Evolutionary conservation across 2,329 filamentous ascomycete species (phyloP).

Genomic region (Rutstroemia sp.): DNA sequence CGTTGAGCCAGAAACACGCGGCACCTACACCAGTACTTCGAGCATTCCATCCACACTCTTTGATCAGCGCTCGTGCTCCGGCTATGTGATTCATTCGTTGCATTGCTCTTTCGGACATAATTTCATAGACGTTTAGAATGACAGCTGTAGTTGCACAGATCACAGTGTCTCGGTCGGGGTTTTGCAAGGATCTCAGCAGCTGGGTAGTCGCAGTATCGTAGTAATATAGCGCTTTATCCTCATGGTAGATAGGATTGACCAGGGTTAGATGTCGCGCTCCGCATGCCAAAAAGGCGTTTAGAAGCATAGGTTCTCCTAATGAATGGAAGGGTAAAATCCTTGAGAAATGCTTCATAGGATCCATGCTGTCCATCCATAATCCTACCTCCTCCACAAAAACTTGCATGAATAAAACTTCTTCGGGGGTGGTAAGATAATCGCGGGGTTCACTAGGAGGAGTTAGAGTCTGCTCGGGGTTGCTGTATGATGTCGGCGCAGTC

Average conservation of each 20-base stretch:
- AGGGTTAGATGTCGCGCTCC: conserved; percentile 75
- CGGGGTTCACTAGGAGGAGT: conserved; percentile 39
- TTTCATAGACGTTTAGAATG: conserved; percentile 85
- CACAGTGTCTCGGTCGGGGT: conserved; percentile 74
- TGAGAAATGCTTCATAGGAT: conserved; percentile 79
- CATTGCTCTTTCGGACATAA: conserved; percentile 75
- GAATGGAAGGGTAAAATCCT: conserved; percentile 77
- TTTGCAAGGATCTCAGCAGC: conserved; percentile 68
- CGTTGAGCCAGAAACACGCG: conserved; percentile 92
- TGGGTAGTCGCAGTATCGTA: conserved; percentile 80
- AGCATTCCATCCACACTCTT: conserved; percentile 85
- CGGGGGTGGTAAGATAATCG: conserved; percentile 62
- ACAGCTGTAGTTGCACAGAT: conserved; percentile 84
- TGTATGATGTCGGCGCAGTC: conserved; percentile 33
- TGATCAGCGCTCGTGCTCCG: conserved; percentile 76
- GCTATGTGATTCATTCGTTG: conserved; percentile 87
- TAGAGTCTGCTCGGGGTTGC: conserved; percentile 24
- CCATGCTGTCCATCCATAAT: conserved; percentile 90
- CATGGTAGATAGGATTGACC: conserved; percentile 60
- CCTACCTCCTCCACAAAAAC: conserved; percentile 87
- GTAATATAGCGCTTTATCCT: conserved; percentile 73
- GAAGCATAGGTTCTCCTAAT: conserved; percentile 75
- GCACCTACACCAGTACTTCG: conserved; percentile 69
- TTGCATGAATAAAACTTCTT: conserved; percentile 85
- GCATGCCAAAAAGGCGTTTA: conserved; percentile 84